These are phyloP conservation scores for Fusarium redolens DNA, from an alignment of 2,329 filamentous ascomycete genomes.

Conservation along the genomic window DNA sequence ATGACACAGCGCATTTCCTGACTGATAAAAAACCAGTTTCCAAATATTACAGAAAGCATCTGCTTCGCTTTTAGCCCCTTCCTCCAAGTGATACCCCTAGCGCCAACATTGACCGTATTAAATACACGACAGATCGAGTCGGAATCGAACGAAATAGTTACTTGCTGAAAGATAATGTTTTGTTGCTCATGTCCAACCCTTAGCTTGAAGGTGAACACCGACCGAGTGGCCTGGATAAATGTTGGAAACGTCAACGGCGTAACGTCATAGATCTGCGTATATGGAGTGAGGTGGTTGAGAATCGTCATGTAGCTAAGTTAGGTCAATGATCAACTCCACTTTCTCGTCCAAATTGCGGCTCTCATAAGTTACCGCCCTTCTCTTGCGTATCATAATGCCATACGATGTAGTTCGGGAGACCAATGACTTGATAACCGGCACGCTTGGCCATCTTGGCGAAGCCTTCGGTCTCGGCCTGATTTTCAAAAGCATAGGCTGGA, in stretches of 20 bases:
- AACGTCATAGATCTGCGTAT: slow-evolving; percentile 32
- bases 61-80: slow-evolving; percentile 33
- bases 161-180: slow-evolving; percentile 1
- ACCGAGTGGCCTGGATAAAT: slow-evolving; percentile 2
- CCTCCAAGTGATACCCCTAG: slow-evolving; percentile 33
- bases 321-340: slow-evolving; percentile 9
- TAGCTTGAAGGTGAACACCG: not conserved
- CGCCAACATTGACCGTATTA: slow-evolving; percentile 34
- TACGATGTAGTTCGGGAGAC: slow-evolving; percentile 96
- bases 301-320: not conserved
- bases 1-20: slow-evolving; percentile 2
- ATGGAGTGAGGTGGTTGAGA: slow-evolving; percentile 8
- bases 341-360: not conserved
- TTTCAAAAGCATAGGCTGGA: slow-evolving; percentile 95
- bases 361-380: slow-evolving; percentile 81
- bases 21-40: slow-evolving; percentile 45
- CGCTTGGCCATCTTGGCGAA: slow-evolving; percentile 99
- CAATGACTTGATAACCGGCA: slow-evolving; percentile 91
- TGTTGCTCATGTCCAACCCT: slow-evolving; percentile 9
- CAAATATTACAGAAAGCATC: slow-evolving; percentile 46
- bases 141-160: slow-evolving; percentile 5
- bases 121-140: slow-evolving; percentile 17
- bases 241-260: slow-evolving; percentile 38
- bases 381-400: slow-evolving; percentile 99
- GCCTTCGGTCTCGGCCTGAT: slow-evolving; percentile 98